phyloP scores from a whole-genome alignment of 2,329 filamentous ascomycete species.

The Coleophoma crateriformis region DNA sequence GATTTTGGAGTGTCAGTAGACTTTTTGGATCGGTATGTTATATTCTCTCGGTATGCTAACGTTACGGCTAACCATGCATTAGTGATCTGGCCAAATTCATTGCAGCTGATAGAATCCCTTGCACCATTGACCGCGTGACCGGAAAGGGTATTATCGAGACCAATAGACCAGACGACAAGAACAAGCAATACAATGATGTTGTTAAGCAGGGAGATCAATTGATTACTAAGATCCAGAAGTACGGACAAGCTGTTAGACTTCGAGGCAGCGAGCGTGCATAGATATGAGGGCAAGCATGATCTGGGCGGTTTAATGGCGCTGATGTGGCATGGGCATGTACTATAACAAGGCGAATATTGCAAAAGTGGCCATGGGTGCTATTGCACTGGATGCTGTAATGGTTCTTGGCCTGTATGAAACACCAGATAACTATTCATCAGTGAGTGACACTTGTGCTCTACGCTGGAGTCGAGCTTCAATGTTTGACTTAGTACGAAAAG shows the following conservation, averaged over 20 bases:
- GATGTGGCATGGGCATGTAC: slow-evolving; percentile 14
- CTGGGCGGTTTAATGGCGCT: slow-evolving; percentile 1
- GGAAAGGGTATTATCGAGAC: slow-evolving; percentile 98
- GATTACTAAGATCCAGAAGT: slow-evolving; percentile 99
- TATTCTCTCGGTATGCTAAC: background rate
- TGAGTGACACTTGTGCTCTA: too few species aligned
- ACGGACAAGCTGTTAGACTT: slow-evolving; percentile 91
- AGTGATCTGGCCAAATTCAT: slow-evolving; percentile 97
- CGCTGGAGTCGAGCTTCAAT: too few species aligned
- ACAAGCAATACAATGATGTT: slow-evolving; percentile 98
- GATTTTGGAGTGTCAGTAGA: slow-evolving; percentile 97
- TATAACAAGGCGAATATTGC: slow-evolving; percentile 16
- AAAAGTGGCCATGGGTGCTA: background rate
- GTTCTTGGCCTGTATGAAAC: too few species aligned
- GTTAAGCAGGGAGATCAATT: slow-evolving; percentile 96
- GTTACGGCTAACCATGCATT: slow-evolving; percentile 8
- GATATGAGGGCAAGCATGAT: slow-evolving; percentile 6
- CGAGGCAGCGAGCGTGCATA: slow-evolving; percentile 90
- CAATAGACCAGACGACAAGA: slow-evolving; percentile 96
- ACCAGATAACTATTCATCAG: too few species aligned
- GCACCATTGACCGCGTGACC: slow-evolving; percentile 95
- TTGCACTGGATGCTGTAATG: too few species aligned
- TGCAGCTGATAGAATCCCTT: slow-evolving; percentile 86
- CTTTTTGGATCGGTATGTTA: slow-evolving; percentile 81
- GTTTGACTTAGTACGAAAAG: too few species aligned